Percentiles rank a stretch among this genome's conserved stretches.
Evolutionary conservation across 139 green algal genomes (phyloP).

Genomic region (Chlorella sp.): DNA sequence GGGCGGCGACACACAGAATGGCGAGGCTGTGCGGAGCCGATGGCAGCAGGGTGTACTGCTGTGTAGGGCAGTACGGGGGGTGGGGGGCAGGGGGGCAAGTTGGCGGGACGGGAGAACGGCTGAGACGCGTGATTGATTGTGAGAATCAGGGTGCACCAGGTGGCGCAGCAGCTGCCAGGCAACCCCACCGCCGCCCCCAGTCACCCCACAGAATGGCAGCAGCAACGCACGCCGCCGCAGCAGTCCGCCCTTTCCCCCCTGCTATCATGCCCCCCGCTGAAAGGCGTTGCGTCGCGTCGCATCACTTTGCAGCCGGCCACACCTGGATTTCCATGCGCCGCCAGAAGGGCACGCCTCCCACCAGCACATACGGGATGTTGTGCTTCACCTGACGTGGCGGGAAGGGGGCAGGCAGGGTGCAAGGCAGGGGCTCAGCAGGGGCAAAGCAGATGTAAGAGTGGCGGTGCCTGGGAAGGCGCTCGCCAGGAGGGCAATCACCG

Average conservation of each 20-base stretch:
- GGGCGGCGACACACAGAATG: neutral
- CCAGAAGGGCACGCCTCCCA: slow-evolving; percentile 68
- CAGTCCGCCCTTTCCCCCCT: no score
- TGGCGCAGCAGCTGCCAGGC: no score
- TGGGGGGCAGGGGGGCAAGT: neutral
- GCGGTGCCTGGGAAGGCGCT: no score
- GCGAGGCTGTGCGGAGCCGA: neutral
- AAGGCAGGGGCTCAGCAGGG: neutral
- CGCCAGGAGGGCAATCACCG: no score
- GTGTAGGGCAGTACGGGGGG: neutral
- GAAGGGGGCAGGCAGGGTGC: neutral
- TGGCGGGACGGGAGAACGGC: no score
- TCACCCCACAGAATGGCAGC: no score
- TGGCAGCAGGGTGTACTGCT: neutral
- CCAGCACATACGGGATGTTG: slow-evolving; percentile 53
- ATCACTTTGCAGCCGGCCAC: neutral
- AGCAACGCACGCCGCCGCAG: no score
- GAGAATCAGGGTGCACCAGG: no score
- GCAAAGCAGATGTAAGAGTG: neutral
- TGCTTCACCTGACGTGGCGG: slow-evolving; percentile 10
- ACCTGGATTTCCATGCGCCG: slow-evolving; percentile 55
- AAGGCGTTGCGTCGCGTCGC: no score
- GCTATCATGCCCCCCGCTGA: no score
- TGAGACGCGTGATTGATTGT: no score
- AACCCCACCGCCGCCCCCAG: no score